Base-by-base conservation (phyloP, 2,329 filamentous ascomycete genomes). In the Aspergillus sojae region DNA sequence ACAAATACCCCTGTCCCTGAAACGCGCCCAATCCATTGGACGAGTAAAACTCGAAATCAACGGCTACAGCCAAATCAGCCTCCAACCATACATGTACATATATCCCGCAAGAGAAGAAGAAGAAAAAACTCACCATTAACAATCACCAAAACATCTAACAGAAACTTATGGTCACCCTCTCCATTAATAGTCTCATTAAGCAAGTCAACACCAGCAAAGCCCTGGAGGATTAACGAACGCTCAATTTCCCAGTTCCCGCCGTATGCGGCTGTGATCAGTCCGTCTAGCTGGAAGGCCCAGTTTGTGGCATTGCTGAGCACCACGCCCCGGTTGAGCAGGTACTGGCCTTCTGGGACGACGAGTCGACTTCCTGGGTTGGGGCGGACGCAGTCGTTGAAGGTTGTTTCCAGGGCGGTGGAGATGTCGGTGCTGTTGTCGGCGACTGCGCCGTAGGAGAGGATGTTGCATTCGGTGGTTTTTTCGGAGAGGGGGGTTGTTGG, bases 1-100 rank as follows among this genome's bases (percentile, higher is more conserved):
- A 72, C 7, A 77, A 65, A 57, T 77, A 78, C 5, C 76, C 75
- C 63, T 78, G 75, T 9, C 75, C 75, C 41, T 78, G 72, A 57
- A 78, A 71, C 4, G 75, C 75, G 11, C 76, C 75, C 1, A 68
- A 65, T 5, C 72, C 71, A 53, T 73, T 78, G n/a, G 65, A 70
- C 0, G 75, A 78, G 59, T 73, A 78, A 28, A 78, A 74, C 59
- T 78, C 75, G 46, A 78, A 72, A 60, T 78, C 75, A 16, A 71
- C 69, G 41, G 72, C 73, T 74, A 32, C 5, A n/a, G 16, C 16
- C 4, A 6, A 26, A 9, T 48, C 23, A 48, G 21, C 21, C 45
- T 16, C 16, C 26, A 50, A n/a, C 9, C 46, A 12, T 4, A n/a
- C 9, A 14, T 23, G 0, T 11, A 21, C 16, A n/a, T 4, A 43